Evolutionary conservation across 2,329 filamentous ascomycete species (phyloP), one percentile per base, ranked within the genome.

Genomic region (Trichoderma harzianum): DNA sequence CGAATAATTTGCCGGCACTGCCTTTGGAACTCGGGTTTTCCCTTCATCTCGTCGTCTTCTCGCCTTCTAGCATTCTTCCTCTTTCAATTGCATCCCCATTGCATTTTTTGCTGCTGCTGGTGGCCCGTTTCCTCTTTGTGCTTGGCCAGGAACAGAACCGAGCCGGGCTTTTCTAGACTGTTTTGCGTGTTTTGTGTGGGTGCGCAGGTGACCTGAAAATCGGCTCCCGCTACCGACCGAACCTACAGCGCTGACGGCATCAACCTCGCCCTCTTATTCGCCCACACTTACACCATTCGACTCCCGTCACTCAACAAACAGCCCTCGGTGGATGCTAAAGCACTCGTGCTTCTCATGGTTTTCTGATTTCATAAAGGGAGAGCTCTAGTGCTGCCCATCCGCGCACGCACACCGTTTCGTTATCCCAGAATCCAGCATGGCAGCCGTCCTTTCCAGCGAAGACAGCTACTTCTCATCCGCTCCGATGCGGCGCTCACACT

Each of bases 391-490:
- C 36, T 26, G 67, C 60, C 57, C 55, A 67, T 34, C 69, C 68
- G 62, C 70, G 66, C 57, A 53, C 68, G 32, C 39, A 51, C 24
- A 12, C n/a, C 57, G 57, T 36, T 34, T 57, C 72, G 58, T 47
- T n/a, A 5, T 39, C 18, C 7, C 6, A 8, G 16, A 51, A 36
- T 71, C 62, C 76, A 80, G 75, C 73, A 89, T 89, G 87, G 87
- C 87, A 51, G 85, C 88, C 74, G 87, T 88, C 75, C 81, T 89
- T 73, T 78, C 66, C 57, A 85, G 87, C 18, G 88, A 90, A 76
- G 88, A 91, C 76, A 85, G 82, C 76, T 87, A 87, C 78, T 91
- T 90, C 79, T 83, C 84, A 58, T 81, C 87, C 18, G 84, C 86
- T 63, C 79, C 84, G 28, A 79, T 91, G 75, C 86, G 86, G 74